A percentile compares a stretch with the other conserved stretches of the same genome.
These are phyloP conservation scores for Hibiscus tridactylites DNA, from an alignment of 345 rosid species.

Conservation along the genomic window DNA sequence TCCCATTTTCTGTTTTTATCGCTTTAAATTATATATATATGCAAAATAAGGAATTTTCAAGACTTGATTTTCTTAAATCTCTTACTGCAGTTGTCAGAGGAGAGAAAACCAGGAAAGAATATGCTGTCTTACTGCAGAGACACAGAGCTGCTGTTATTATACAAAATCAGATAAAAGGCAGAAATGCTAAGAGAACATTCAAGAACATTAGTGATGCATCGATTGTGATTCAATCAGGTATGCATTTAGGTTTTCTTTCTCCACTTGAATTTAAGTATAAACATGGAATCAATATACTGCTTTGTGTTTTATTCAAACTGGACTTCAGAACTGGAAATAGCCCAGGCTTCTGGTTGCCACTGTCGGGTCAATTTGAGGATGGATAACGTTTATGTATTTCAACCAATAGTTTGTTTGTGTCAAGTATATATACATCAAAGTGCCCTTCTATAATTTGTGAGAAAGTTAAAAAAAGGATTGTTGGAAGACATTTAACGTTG, in stretches of 20 bases:
- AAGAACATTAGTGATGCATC: conserved; percentile 47
- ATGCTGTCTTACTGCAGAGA: conserved; percentile 45
- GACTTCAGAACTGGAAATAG: background rate
- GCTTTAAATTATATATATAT: background rate
- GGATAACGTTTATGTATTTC: background rate
- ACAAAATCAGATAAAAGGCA: conserved; percentile 63
- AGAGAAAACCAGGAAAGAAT: conserved; percentile 65
- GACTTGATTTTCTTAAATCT: conserved; percentile 11
- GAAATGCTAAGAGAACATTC: conserved; percentile 32
- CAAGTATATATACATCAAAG: background rate
- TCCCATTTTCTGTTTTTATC: conserved; percentile 1
- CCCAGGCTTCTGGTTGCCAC: background rate
- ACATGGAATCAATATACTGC: background rate
- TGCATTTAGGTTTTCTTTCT: background rate
- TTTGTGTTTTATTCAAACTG: conserved; percentile 11
- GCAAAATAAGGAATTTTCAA: background rate
- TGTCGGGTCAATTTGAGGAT: background rate
- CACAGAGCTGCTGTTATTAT: conserved; percentile 80
- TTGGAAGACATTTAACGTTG: background rate
- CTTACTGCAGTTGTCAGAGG: conserved; percentile 66
- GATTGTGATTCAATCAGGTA: conserved; percentile 74
- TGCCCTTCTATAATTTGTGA: too few species aligned
- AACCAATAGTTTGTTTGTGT: background rate
- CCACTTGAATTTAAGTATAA: background rate
- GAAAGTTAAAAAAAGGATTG: background rate